Base-by-base conservation (phyloP, 2,329 filamentous ascomycete genomes). In the Cladophialophora exuberans region DNA sequence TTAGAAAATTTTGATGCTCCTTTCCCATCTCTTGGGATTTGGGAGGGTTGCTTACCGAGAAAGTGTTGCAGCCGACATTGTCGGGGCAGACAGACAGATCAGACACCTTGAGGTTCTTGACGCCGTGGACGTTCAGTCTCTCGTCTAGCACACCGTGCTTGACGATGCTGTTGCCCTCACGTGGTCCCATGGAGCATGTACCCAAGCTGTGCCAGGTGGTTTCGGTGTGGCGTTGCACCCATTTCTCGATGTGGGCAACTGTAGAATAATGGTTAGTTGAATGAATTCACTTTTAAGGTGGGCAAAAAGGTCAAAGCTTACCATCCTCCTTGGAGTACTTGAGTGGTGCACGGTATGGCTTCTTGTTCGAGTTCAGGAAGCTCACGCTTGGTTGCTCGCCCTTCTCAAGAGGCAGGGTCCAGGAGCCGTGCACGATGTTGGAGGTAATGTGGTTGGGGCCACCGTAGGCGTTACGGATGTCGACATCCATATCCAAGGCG, bases 111-210 rank as follows among this genome's bases (percentile, higher is more conserved):
- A 91, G 80, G 13, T 85, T 84, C 76, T 89, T 81, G 62, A 90
- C 86, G 47, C 87, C 88, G 67, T 90, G 86, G 2, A 91, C 87
- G 63, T 90, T 90, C 52, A 91, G 79, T 56, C 87, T 82, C 72
- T 89, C 86, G 67, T 91, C 88, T 31, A 91, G 73, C 0, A 91
- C 88, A 56, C 88, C 88, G 65, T 90, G 86, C 75, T 88, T 89
- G 70, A 91, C 87, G 66, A 92, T 89, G 65, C 82, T 85, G 76
- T 90, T 92, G 56, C 89, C 88, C 66, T 90, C 82, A 57, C 74
- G 80, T 3, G 88, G 88, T 0, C 86, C 87, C 86, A 91, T 91
- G 48, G 84, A 88, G 74, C 87, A 90, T 1, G 87, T 90, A 33
- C 81, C 79, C 5, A 83, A 75, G 15, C 73, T 72, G 75, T 89